A percentile compares a stretch with the other conserved stretches of the same genome.
Evolutionary conservation across 2,329 filamentous ascomycete species (phyloP).

Genomic region (Massarina eburnea): DNA sequence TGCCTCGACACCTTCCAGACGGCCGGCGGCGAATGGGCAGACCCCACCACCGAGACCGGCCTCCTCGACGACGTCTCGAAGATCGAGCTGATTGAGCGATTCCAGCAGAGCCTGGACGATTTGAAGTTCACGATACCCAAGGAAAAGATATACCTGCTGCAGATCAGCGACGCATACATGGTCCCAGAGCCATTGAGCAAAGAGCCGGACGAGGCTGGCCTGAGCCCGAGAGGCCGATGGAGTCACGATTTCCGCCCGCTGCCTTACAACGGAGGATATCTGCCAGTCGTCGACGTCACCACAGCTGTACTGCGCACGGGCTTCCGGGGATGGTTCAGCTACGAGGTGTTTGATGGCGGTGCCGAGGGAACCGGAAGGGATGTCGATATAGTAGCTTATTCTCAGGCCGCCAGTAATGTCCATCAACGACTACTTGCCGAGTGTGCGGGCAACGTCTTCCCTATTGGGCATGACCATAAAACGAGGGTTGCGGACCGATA

Average conservation of each 20-base stretch:
- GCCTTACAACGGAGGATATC: slow-evolving; percentile 70
- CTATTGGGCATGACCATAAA: slow-evolving; percentile 1
- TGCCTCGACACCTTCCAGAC: slow-evolving; percentile 80
- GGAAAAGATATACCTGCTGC: slow-evolving; percentile 73
- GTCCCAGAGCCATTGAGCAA: slow-evolving; percentile 58
- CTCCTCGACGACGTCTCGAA: slow-evolving; percentile 53
- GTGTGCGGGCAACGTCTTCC: slow-evolving; percentile 25
- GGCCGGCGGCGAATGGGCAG: slow-evolving; percentile 71
- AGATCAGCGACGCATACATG: slow-evolving; percentile 75
- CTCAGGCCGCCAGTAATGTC: slow-evolving; percentile 54
- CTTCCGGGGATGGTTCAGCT: slow-evolving; percentile 66
- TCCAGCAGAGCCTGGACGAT: slow-evolving; percentile 57
- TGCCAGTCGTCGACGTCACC: slow-evolving; percentile 67
- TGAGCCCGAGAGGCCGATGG: slow-evolving; percentile 67
- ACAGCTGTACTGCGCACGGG: slow-evolving; percentile 68
- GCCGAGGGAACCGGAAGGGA: slow-evolving; percentile 56
- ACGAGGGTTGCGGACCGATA: background rate
- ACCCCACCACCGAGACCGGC: slow-evolving; percentile 67
- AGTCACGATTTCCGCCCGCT: slow-evolving; percentile 70
- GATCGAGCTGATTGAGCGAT: slow-evolving; percentile 54
- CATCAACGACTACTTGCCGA: slow-evolving; percentile 44
- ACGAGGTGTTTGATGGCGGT: slow-evolving; percentile 70
- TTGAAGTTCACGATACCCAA: slow-evolving; percentile 60
- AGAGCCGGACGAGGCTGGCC: slow-evolving; percentile 52
- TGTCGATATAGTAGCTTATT: slow-evolving; percentile 54